Evolutionary conservation across 2,329 filamentous ascomycete genomes (phyloP), one percentile per base, ranked within the genome.

Genomic region (Exserohilum turcica): DNA sequence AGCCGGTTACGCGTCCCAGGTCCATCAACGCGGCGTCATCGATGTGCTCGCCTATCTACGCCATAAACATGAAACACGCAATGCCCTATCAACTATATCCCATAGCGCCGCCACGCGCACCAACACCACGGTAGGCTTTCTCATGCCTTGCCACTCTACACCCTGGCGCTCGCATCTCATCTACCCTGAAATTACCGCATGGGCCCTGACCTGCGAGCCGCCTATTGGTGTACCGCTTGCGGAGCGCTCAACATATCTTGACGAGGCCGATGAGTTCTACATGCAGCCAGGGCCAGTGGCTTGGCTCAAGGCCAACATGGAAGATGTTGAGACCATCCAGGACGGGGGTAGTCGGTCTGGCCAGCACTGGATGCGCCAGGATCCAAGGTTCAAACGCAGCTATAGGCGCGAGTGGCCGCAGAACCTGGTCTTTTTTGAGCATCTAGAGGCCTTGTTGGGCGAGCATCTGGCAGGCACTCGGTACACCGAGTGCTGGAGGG

Each of bases 61-160:
- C n/a, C 73, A 79, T 35, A 83, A 91, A 66, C 91, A 91, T 71
- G 84, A 90, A 71, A 74, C 60, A n/a, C 62, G 59, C 53, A 61
- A 61, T 36, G 56, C 24, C 43, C 52, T 66, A 18, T 52, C 59
- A 21, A 13, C 39, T 10, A 77, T 79, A 32, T 80, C 79, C 76
- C 86, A 21, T 53, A 32, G 21, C 35, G 52, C 44, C 35, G 39
- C 46, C 8, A 42, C 36, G 27, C 38, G 43, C 12, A 31, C 45
- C 27, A 60, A 64, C 24, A 81, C 82, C 24, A 82, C 82, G 3
- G 79, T 87, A 29, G 88, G 89, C 16, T 97, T 97, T 76, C 82
- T 99, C 19, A 96, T 92, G 83, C 94, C 94, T 8, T 99, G 94
- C 77, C 94, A 99, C 79, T 90, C 89, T 61, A 97, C 93, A 0